Evolutionary conservation across 2,329 filamentous ascomycete genomes (phyloP), one percentile per base, ranked within the genome.

Genomic region (Paraphoma sp.): DNA sequence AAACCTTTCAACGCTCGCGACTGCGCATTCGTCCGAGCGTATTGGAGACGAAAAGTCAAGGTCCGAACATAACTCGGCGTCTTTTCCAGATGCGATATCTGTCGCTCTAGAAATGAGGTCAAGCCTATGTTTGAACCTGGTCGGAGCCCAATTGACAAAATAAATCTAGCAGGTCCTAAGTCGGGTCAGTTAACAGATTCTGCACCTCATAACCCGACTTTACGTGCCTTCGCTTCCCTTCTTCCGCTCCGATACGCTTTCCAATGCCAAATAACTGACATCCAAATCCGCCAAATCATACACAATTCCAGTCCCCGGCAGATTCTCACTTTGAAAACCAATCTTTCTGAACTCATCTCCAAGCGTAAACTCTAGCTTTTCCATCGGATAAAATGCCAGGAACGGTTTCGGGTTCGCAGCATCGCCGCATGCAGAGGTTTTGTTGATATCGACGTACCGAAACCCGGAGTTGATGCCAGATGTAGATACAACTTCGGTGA

Each of bases 371-470:
- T 61, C 70, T 23, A 79, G 31, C 33, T 79, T 75, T 2, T 56
- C 53, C 71, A 78, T 70, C 9, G 76, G 72, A 44, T 79, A 78
- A 45, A 75, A 70, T 6, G 74, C 74, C 3, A 79, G 66, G 46
- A 71, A 78, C 0, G 76, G 76, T 55, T 67, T 76, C 5, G 57
- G 56, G 14, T 64, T 63, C 2, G 49, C 47, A 3, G 51, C 3
- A 11, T 61, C 53, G 2, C 48, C 60, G 3, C 28, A 28, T 2
- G 64, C 52, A 6, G 62, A 60, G 2, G 53, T 53, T 33, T 65
- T 68, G 36, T 72, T 57, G 38, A 65, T 62, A 48, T 75, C 63
- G 6, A 71, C 57, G 54, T 67, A 78, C 28, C 76, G 75, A 46
- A 74, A 72, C 0, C 69, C 75, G 12, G 64, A 70, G 17, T 67